These are phyloP conservation scores for Ceratocystis diversiconidia DNA, from an alignment of 2,329 filamentous ascomycete species.

Conservation along the genomic window DNA sequence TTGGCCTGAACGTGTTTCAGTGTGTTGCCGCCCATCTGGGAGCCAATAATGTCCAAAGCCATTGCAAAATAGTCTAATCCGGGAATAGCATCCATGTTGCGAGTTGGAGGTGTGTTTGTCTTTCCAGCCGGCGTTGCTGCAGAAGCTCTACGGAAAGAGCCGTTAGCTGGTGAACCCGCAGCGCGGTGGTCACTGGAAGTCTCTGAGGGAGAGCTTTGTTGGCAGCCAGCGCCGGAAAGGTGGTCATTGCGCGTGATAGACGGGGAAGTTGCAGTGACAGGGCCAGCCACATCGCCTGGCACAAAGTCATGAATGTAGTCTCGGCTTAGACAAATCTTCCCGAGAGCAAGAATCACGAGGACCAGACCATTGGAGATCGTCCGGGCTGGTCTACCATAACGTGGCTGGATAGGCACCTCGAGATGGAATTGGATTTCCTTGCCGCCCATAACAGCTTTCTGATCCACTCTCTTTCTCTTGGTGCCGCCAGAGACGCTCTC, in stretches of 20 bases:
- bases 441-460: neutral
- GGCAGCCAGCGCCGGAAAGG: constrained; percentile 35
- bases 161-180: constrained; percentile 28
- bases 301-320: constrained; percentile 45
- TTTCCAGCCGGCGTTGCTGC: neutral
- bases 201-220: constrained; percentile 40
- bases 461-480: constrained; percentile 36
- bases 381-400: constrained; percentile 35
- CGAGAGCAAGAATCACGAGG: constrained; percentile 69
- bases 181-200: constrained; percentile 24
- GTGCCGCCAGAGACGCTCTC: constrained; percentile 21
- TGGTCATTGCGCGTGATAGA: constrained; percentile 30
- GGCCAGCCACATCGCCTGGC: constrained; percentile 18
- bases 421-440: neutral
- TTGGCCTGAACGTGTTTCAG: constrained; percentile 74
- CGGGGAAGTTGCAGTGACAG: constrained; percentile 19
- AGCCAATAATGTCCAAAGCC: constrained; percentile 74
- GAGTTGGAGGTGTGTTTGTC: neutral
- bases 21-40: constrained; percentile 62
- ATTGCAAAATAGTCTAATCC: constrained; percentile 82
- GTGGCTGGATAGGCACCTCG: constrained; percentile 6
- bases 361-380: constrained; percentile 71
- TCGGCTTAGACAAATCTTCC: constrained; percentile 57
- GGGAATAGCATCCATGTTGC: constrained; percentile 72
- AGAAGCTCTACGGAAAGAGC: constrained; percentile 19